Evolutionary conservation across 768 basidiomycete genomes (phyloP), one percentile per base, ranked within the genome.

Genomic region (Austroboletus festivus): DNA sequence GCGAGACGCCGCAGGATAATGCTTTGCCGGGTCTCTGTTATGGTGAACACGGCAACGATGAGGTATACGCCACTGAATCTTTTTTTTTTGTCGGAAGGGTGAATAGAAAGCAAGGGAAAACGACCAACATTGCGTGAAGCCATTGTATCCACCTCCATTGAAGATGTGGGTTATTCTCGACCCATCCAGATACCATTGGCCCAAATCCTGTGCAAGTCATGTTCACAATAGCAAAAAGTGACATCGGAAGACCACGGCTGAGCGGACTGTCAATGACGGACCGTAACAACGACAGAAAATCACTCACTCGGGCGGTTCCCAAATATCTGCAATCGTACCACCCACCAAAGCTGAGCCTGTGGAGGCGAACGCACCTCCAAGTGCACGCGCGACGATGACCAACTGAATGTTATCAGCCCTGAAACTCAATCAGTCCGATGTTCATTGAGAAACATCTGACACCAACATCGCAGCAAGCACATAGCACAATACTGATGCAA

Each of bases 101-200:
- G n/a, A 4, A 41, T 24, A 31, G 31, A 23, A 30, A 37, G 9
- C 12, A n/a, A 44, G 47, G 42, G 43, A 42, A 51, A 19, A n/a
- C n/a, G 30, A 60, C 53, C 26, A 21, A 80, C 83, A 85, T 87
- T 57, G 82, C 71, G 50, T 83, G 81, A 12, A 89, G 75, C 87
- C 87, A 90, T 59, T 88, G 81, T 20, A 92, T 87, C 86, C 87
- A 90, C 20, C 86, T 73, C 86, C 89, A 90, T 58, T 73, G 72
- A 12, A 89, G 67, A 19, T 67, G 69, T 0, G 72, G 68, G 49
- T 81, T 76, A 53, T 76, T 71, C 56, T 89, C 83, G 26, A 87
- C 71, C 80, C 82, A 86, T 15, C 82, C 83, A 20, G 80, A 78
- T 9, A 75, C 65, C 3, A 86, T 65, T 1, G 87, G 81, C 12